Percentiles rank a stretch among this genome's conserved stretches.
Conservation (phyloP, 768 basidiomycete genomes). For the Clitopilus hobsonii region DNA sequence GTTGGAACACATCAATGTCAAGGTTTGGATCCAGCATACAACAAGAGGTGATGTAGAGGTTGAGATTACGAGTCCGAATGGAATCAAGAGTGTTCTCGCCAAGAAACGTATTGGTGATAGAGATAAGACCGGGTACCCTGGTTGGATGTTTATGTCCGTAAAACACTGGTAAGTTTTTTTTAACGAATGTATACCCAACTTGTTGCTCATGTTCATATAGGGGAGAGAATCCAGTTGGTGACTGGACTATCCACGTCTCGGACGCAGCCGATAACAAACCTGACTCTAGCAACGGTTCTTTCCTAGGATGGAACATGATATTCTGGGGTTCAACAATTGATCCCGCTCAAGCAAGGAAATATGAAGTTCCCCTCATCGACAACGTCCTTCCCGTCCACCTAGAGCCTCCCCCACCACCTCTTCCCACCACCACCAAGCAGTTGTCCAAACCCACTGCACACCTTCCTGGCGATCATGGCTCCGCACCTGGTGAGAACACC, state of each 20-base stretch:
- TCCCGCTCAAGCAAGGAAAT: slow-evolving; percentile 56
- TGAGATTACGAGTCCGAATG: slow-evolving; percentile 79
- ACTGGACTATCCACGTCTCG: slow-evolving; percentile 85
- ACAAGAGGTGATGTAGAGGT: slow-evolving; percentile 92
- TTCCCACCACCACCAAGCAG: slow-evolving; percentile 47
- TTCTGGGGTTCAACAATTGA: slow-evolving; percentile 90
- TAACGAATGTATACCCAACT: slow-evolving; percentile 2
- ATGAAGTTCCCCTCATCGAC: slow-evolving; percentile 51
- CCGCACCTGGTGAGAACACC: slow-evolving; percentile 73
- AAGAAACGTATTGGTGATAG: slow-evolving; percentile 63
- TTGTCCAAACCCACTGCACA: slow-evolving; percentile 82
- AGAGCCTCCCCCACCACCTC: slow-evolving; percentile 29
- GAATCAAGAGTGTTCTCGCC: slow-evolving; percentile 81
- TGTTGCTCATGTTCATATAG: slow-evolving; percentile 35
- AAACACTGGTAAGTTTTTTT: slow-evolving; percentile 82
- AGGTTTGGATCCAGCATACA: slow-evolving; percentile 89
- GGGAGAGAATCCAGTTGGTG: slow-evolving; percentile 89
- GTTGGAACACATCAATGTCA: slow-evolving; percentile 89
- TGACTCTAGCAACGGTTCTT: slow-evolving; percentile 51
- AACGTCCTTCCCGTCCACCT: slow-evolving; percentile 43
- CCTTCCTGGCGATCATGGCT: slow-evolving; percentile 84
- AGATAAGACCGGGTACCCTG: slow-evolving; percentile 69
- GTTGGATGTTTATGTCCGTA: slow-evolving; percentile 97
- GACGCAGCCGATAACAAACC: slow-evolving; percentile 58
- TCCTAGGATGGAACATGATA: slow-evolving; percentile 89